These are phyloP conservation scores for Penstemon newberryi DNA, from an alignment of 257 asterid species.

Conservation along the genomic window DNA sequence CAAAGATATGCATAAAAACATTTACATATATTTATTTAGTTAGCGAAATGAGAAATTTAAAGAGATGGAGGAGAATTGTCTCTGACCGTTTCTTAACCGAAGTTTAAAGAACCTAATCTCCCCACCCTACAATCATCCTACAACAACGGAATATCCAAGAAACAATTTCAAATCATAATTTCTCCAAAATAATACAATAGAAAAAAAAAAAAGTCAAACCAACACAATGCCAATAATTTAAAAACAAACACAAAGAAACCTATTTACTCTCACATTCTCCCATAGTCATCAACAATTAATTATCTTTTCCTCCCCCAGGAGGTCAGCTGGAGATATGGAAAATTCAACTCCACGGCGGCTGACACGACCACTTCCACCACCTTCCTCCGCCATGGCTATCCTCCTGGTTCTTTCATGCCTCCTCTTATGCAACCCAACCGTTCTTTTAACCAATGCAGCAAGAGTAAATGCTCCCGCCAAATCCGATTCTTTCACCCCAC, in stretches of 20 bases:
- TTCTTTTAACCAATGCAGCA: slow-evolving; percentile 27
- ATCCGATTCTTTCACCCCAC: slow-evolving; percentile 53
- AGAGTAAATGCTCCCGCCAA: slow-evolving; percentile 43
- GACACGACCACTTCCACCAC: background rate
- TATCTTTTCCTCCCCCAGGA: too few relatives aligned
- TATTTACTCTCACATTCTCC: too few relatives aligned
- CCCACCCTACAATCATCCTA: slow-evolving; percentile 4
- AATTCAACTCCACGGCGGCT: slow-evolving; percentile 14
- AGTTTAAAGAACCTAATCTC: background rate
- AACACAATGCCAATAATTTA: too few relatives aligned
- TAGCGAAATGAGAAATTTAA: too few relatives aligned
- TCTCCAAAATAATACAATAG: background rate
- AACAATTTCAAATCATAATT: background rate
- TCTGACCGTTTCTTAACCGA: background rate
- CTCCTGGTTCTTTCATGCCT: slow-evolving; percentile 17
- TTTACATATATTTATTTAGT: too few relatives aligned
- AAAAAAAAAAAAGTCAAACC: too few relatives aligned
- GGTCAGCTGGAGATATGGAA: slow-evolving; percentile 24
- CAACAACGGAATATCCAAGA: background rate
- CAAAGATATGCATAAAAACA: too few relatives aligned
- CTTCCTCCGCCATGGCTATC: slow-evolving; percentile 22
- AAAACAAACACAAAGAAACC: too few relatives aligned
- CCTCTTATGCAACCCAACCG: background rate
- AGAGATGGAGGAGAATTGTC: too few relatives aligned
- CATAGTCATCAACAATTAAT: too few relatives aligned